Percentiles rank a stretch among this genome's conserved stretches.
Evolutionary conservation across 176 grass and related monocot species (phyloP).

Genomic region (Melocanna baccifera): DNA sequence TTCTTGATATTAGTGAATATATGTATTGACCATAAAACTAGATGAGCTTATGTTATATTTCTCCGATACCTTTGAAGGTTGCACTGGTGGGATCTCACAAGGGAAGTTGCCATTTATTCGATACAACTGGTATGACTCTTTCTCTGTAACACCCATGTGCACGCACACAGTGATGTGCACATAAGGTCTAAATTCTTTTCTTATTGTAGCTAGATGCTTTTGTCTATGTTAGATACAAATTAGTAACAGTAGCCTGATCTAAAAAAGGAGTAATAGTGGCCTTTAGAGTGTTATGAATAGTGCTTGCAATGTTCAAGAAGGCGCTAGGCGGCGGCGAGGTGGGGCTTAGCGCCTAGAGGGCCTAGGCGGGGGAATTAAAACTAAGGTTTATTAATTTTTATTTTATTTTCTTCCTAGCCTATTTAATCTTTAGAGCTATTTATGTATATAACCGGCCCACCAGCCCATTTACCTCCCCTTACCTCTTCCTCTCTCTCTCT

Average conservation of each 20-base stretch:
- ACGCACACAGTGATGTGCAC: not conserved
- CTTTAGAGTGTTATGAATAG: too few species aligned
- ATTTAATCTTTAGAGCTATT: too few species aligned
- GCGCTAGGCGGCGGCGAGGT: too few species aligned
- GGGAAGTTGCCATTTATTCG: conserved; percentile 89
- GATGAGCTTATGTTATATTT: conserved; percentile 28
- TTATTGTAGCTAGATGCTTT: not conserved
- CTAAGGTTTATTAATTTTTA: too few species aligned
- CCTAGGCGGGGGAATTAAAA: too few species aligned
- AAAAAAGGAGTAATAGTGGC: not conserved
- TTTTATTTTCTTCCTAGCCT: too few species aligned
- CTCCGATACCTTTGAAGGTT: conserved; percentile 60
- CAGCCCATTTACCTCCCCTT: too few species aligned
- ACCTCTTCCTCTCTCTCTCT: too few species aligned
- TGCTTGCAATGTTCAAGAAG: too few species aligned
- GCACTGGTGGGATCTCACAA: conserved; percentile 95
- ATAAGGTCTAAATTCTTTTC: not conserved
- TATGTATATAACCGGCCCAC: too few species aligned
- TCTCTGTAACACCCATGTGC: not conserved
- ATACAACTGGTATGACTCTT: conserved; percentile 76
- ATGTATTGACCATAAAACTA: conserved; percentile 15
- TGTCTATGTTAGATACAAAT: not conserved
- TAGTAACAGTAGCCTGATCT: not conserved
- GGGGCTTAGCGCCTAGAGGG: too few species aligned
- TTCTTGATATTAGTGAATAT: conserved; percentile 9